Evolutionary conservation across 768 basidiomycete genomes (phyloP).

Genomic region (Kwoniella shandongensis): DNA sequence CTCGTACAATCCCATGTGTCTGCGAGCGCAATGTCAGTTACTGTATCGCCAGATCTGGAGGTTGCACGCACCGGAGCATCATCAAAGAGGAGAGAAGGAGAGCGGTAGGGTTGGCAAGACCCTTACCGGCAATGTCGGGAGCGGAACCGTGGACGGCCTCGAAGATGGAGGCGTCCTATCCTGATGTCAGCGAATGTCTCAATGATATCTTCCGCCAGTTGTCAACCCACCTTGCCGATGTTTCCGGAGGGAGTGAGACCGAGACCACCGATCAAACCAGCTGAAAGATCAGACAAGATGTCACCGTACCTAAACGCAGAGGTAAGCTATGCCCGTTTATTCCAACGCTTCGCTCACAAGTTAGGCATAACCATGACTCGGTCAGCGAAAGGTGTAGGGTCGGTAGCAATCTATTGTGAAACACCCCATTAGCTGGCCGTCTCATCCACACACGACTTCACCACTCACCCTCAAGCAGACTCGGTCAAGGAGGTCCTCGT

Average conservation of each 20-base stretch:
- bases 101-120: slow-evolving; percentile 93
- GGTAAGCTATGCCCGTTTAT: neutral
- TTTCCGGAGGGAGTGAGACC: slow-evolving; percentile 97
- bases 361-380: slow-evolving; percentile 99
- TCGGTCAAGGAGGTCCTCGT: slow-evolving; percentile 95
- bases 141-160: slow-evolving; percentile 99
- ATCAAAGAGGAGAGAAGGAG: slow-evolving; percentile 90
- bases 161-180: slow-evolving; percentile 94
- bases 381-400: slow-evolving; percentile 89
- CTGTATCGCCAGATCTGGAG: neutral
- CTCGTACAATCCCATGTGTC: slow-evolving; percentile 87
- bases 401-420: slow-evolving; percentile 72
- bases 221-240: slow-evolving; percentile 74
- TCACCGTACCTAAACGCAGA: slow-evolving; percentile 58
- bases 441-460: neutral
- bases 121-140: slow-evolving; percentile 91
- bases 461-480: slow-evolving; percentile 79
- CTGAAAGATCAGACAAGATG: slow-evolving; percentile 97
- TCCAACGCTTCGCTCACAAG: slow-evolving; percentile 64
- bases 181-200: neutral
- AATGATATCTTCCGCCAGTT: neutral
- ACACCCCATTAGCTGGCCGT: too few relatives aligned
- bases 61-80: slow-evolving; percentile 79
- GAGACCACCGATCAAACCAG: slow-evolving; percentile 95
- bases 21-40: slow-evolving; percentile 42